These are phyloP conservation scores for Colletotrichum musae DNA, from an alignment of 2,329 filamentous ascomycete species.

Conservation along the genomic window DNA sequence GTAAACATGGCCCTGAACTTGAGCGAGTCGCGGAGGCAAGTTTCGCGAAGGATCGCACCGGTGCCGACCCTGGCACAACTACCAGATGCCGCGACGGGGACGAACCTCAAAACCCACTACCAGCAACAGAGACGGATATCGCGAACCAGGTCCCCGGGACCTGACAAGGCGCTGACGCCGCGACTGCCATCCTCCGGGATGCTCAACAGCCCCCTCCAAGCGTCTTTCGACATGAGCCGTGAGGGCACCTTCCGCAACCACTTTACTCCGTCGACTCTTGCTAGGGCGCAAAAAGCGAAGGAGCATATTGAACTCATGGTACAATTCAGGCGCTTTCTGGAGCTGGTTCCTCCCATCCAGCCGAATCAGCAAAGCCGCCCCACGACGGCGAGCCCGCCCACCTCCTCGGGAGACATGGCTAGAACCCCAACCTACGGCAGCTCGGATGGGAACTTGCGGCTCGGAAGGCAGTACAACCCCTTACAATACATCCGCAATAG, in stretches of 20 bases:
- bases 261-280: constrained; percentile 85
- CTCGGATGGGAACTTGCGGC: constrained; percentile 54
- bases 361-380: constrained; percentile 52
- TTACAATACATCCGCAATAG: constrained; percentile 93
- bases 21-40: constrained; percentile 83
- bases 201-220: constrained; percentile 62
- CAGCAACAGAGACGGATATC: constrained; percentile 78
- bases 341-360: constrained; percentile 82
- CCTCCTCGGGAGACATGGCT: constrained; percentile 56
- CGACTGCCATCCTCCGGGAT: constrained; percentile 58
- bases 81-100: constrained; percentile 66
- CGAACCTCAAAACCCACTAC: constrained; percentile 77
- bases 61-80: constrained; percentile 67
- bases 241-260: constrained; percentile 71
- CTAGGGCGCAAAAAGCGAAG: constrained; percentile 87
- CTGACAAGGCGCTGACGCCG: constrained; percentile 58
- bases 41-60: constrained; percentile 69
- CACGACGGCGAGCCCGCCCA: constrained; percentile 58
- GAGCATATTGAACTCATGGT: constrained; percentile 87
- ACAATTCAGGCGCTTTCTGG: constrained; percentile 86
- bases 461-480: constrained; percentile 88
- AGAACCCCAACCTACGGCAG: constrained; percentile 43
- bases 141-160: constrained; percentile 72
- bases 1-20: constrained; percentile 92
- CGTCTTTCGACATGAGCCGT: constrained; percentile 59